phyloP scores from a whole-genome alignment of 2,329 filamentous ascomycete genomes.

The Chlorencoelia australis region DNA sequence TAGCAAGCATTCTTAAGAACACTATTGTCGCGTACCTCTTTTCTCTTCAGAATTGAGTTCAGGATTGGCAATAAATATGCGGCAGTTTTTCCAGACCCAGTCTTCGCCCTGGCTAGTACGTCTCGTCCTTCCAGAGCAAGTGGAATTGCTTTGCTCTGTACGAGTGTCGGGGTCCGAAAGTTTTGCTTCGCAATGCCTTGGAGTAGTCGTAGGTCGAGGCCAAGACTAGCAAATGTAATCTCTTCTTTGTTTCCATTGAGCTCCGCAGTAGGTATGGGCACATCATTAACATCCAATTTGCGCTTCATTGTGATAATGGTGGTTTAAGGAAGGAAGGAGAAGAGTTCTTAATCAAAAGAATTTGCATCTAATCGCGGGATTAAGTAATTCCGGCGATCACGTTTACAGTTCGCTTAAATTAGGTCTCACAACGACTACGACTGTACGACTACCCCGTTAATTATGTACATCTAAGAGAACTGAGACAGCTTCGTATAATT shows the following conservation, averaged over 20 bases:
- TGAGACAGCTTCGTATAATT: no score
- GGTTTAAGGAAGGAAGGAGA: no score
- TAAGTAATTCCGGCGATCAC: no score
- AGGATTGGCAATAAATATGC: constrained; percentile 88
- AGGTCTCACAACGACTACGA: no score
- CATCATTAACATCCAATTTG: constrained; percentile 48
- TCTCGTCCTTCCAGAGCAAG: constrained; percentile 80
- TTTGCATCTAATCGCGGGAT: no score
- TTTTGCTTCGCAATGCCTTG: constrained; percentile 78
- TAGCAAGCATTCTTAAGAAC: constrained; percentile 7
- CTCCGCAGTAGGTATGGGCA: constrained; percentile 32
- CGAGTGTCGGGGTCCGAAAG: constrained; percentile 77
- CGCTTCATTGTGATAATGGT: constrained; percentile 41
- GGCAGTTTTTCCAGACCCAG: constrained; percentile 95
- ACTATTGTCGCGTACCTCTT: constrained; percentile 41
- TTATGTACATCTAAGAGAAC: no score
- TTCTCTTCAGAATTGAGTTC: constrained; percentile 71
- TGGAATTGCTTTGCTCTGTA: constrained; percentile 82
- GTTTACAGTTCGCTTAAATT: no score
- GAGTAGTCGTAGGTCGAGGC: constrained; percentile 74
- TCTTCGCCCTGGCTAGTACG: constrained; percentile 85
- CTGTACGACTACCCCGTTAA: no score
- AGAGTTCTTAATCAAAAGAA: no score
- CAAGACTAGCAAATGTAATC: constrained; percentile 61
- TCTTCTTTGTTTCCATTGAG: constrained; percentile 20